phyloP scores from a whole-genome alignment of 257 asterid genomes.

The Solanum clarkiae region DNA sequence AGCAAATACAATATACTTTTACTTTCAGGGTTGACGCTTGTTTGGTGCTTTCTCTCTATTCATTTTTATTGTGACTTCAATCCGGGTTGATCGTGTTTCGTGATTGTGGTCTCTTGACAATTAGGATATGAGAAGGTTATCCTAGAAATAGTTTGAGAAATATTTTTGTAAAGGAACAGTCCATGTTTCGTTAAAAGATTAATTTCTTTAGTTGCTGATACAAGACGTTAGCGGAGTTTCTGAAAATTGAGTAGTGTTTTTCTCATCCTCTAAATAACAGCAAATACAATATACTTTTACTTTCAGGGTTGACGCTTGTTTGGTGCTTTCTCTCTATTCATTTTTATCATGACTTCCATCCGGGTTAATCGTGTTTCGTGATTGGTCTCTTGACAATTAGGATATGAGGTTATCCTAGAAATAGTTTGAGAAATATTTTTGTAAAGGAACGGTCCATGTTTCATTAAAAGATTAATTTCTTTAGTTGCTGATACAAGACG shows the following conservation, averaged over 20 bases:
- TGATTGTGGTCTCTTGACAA: neutral
- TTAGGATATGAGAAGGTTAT: neutral
- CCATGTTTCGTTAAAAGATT: no score
- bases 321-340: no score
- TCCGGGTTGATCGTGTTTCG: neutral
- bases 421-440: neutral
- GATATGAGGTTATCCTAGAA: neutral
- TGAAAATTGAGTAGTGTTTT: neutral
- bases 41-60: no score
- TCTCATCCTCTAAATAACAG: neutral
- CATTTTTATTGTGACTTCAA: neutral
- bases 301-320: neutral
- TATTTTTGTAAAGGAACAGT: no score
- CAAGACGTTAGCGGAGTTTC: no score
- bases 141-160: neutral
- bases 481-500: no score
- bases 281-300: neutral
- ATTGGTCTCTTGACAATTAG: neutral
- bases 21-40: neutral
- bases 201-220: no score
- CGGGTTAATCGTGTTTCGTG: neutral
- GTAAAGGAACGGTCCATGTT: no score
- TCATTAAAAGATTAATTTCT: no score
- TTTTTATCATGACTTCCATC: neutral
- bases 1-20: neutral